Evolutionary conservation across 1,284 basidiomycete genomes (phyloP), one percentile per base, ranked within the genome.

Genomic region (Moniliella sp.): DNA sequence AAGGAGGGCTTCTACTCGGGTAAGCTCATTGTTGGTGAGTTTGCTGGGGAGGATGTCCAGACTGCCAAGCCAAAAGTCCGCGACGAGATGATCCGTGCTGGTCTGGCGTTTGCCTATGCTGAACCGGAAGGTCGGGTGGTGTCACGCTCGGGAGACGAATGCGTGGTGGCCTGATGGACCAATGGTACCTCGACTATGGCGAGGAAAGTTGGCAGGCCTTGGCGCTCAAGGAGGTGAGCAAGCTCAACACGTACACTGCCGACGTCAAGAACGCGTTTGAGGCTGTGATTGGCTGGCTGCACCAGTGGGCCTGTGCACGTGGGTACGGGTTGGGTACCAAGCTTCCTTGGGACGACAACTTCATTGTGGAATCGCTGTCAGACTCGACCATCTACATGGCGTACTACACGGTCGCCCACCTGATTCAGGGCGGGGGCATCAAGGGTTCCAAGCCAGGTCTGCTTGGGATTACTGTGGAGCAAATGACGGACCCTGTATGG

Each of bases 301-400:
- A 86, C 61, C 73, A 99, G 63, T 99, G 91, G 91, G 91, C 91
- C 2, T 99, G 91, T 61, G 88, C 91, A 12, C 72, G 91, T 34
- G 83, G 81, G 13, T 97, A 88, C 62, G 91, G 91, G 41, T 70
- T 99, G 41, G 91, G 91, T 18, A 88, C 88, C 9, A 79, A 79
- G 60, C 68, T 99, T 39, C 91, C 91, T 1, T 97, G 88, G 86
- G 88, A 97, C 61, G 78, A 75, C 10, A 75, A 82, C 35, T 94
- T 88, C 71, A 69, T 97, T 51, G 84, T 99, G 31, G 91, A 97
- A 64, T 84, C 80, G 51, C 65, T 97, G 57, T 86, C 79, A 46
- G 91, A 99, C 64, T 94, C 88, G 9, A 97, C 91, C 16, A 78
- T 97, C 62, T 97, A 99, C 67, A 94, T 93, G 86, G 72, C 78